Evolutionary conservation across 768 basidiomycete species (phyloP).

Genomic region (Podaxis sp.): DNA sequence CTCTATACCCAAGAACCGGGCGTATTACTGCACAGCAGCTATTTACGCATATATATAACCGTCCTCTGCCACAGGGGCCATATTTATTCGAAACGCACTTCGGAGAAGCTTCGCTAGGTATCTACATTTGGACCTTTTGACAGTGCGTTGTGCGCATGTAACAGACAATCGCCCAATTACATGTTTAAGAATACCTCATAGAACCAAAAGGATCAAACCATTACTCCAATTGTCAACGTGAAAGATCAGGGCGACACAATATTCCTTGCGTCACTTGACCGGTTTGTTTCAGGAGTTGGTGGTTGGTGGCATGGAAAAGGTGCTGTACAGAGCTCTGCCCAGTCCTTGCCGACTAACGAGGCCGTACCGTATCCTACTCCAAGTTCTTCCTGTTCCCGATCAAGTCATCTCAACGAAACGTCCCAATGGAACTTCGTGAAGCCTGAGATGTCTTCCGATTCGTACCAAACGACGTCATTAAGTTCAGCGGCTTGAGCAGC

Average conservation of each 20-base stretch:
- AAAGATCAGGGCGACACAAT: background rate
- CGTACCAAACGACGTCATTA: background rate
- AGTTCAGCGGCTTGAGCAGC: background rate
- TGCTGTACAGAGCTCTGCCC: background rate
- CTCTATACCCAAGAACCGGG: background rate
- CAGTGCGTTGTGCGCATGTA: slow-evolving; percentile 12
- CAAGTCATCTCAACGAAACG: slow-evolving; percentile 6
- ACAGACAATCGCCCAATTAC: slow-evolving; percentile 5
- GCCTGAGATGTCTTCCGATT: background rate
- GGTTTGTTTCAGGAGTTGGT: slow-evolving; percentile 7
- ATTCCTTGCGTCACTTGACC: slow-evolving; percentile 1
- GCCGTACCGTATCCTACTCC: background rate
- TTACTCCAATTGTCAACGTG: slow-evolving; percentile 11
- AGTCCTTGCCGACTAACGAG: background rate
- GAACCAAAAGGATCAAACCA: slow-evolving; percentile 2
- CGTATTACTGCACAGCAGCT: background rate
- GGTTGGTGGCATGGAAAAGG: slow-evolving; percentile 4
- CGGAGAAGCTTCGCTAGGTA: slow-evolving; percentile 6
- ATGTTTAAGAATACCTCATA: slow-evolving; percentile 2
- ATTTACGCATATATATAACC: background rate
- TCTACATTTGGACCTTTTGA: slow-evolving; percentile 5
- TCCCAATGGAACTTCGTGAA: background rate
- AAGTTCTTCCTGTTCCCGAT: background rate
- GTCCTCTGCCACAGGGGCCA: background rate
- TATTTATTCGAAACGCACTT: background rate